Percentiles rank a stretch among this genome's conserved stretches.
phyloP scores from a whole-genome alignment of 345 rosid genomes.

The Noccaea bulbosa region DNA sequence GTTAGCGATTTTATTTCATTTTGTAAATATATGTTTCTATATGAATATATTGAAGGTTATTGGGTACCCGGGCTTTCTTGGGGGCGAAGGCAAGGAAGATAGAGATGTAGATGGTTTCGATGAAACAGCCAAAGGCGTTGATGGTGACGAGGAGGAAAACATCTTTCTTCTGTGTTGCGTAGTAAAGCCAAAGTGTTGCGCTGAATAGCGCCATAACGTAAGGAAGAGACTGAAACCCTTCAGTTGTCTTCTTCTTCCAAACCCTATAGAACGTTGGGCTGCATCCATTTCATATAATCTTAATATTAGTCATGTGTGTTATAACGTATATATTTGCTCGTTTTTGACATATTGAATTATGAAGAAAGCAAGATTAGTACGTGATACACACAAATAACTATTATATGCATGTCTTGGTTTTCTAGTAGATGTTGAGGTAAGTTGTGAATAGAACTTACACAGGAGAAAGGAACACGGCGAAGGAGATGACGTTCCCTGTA shows the following conservation, averaged over 20 bases:
- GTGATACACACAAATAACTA: background rate
- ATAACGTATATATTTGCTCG: background rate
- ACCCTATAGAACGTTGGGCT: slow-evolving; percentile 74
- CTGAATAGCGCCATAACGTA: slow-evolving; percentile 66
- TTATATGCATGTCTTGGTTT: background rate
- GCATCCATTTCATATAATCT: slow-evolving; percentile 16
- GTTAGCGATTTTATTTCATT: slow-evolving; percentile 7
- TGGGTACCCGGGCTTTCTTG: slow-evolving; percentile 53
- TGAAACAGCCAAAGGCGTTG: slow-evolving; percentile 62
- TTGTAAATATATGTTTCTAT: background rate
- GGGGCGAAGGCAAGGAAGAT: slow-evolving; percentile 59
- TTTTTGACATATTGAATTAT: background rate
- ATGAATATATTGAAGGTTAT: background rate
- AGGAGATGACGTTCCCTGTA: slow-evolving; percentile 70
- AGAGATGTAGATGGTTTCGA: slow-evolving; percentile 64
- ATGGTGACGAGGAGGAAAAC: slow-evolving; percentile 70
- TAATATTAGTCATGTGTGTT: background rate
- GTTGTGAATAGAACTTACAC: slow-evolving; percentile 51
- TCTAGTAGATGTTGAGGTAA: slow-evolving; percentile 5
- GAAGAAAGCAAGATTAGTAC: background rate
- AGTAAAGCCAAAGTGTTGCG: slow-evolving; percentile 68
- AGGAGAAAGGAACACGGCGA: slow-evolving; percentile 66
- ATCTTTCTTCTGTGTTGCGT: slow-evolving; percentile 61
- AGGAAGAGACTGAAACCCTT: slow-evolving; percentile 75
- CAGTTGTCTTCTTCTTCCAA: slow-evolving; percentile 69